phyloP scores from a whole-genome alignment of 768 basidiomycete genomes.

The Lyophyllum shimeji region DNA sequence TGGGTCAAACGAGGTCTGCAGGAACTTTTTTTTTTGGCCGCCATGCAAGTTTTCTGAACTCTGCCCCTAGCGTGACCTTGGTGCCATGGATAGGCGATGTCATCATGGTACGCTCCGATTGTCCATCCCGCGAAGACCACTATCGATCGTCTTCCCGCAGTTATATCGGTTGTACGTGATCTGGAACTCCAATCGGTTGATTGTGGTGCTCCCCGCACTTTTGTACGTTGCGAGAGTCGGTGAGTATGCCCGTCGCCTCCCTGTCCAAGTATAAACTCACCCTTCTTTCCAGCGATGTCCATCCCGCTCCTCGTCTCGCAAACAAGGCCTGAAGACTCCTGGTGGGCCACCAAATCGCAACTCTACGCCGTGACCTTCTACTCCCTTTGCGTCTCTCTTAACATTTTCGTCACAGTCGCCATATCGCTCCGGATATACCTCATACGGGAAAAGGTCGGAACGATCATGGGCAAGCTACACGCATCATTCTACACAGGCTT shows the following conservation, averaged over 20 bases:
- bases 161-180: constrained; percentile 18
- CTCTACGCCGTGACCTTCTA: constrained; percentile 17
- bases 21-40: neutral
- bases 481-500: constrained; percentile 22
- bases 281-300: constrained; percentile 16
- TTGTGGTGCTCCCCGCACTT: constrained; percentile 14
- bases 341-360: constrained; percentile 5
- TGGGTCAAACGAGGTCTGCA: constrained; percentile 20
- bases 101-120: constrained; percentile 14
- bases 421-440: constrained; percentile 15
- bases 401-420: constrained; percentile 15
- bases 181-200: constrained; percentile 15
- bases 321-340: constrained; percentile 7
- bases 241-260: constrained; percentile 2
- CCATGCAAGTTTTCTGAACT: neutral
- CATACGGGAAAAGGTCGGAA: constrained; percentile 16
- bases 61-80: constrained; percentile 10
- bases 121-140: neutral
- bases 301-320: constrained; percentile 19
- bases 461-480: constrained; percentile 19
- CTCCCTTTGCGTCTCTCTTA: constrained; percentile 21
- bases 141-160: constrained; percentile 1
- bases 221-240: constrained; percentile 17
- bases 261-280: neutral
- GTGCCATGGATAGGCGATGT: constrained; percentile 22